A percentile compares a stretch with the other conserved stretches of the same genome.
phyloP scores from a whole-genome alignment of 192 early-diverging fungal genomes.

The Coemansia sp. region DNA sequence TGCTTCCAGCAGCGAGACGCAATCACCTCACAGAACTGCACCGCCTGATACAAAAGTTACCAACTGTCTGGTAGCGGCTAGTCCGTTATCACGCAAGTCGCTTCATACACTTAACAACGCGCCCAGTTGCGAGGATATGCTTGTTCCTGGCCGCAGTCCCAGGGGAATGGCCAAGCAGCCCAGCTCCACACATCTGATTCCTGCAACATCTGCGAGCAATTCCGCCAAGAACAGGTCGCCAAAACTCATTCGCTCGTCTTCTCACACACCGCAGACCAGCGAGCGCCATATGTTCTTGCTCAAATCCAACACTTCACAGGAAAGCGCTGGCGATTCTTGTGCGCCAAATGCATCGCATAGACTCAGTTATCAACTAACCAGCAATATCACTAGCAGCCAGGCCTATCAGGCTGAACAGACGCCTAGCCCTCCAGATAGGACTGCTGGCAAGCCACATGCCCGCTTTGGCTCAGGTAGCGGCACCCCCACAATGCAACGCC shows the following conservation, averaged over 20 bases:
- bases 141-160: neutral
- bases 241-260: slow-evolving; percentile 29
- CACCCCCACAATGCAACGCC: slow-evolving; percentile 39
- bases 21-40: slow-evolving; percentile 16
- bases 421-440: slow-evolving; percentile 38
- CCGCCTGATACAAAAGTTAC: slow-evolving; percentile 11
- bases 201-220: slow-evolving; percentile 1
- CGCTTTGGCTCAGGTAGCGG: slow-evolving; percentile 10
- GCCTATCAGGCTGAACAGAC: slow-evolving; percentile 20
- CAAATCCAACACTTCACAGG: neutral
- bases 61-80: slow-evolving; percentile 43
- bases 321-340: slow-evolving; percentile 6
- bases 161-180: slow-evolving; percentile 12
- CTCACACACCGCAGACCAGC: slow-evolving; percentile 8
- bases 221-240: slow-evolving; percentile 16
- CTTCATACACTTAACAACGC: slow-evolving; percentile 28
- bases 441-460: slow-evolving; percentile 16
- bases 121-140: slow-evolving; percentile 17
- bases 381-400: neutral
- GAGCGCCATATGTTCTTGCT: neutral
- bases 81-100: slow-evolving; percentile 47
- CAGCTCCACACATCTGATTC: neutral
- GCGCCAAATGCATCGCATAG: slow-evolving; percentile 17
- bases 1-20: slow-evolving; percentile 1
- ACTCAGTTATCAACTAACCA: slow-evolving; percentile 29